Percentiles rank a stretch among this genome's conserved stretches.
These are phyloP conservation scores for Paratinospora sagittata DNA, from an alignment of 164 flowering plant species.

Conservation along the genomic window DNA sequence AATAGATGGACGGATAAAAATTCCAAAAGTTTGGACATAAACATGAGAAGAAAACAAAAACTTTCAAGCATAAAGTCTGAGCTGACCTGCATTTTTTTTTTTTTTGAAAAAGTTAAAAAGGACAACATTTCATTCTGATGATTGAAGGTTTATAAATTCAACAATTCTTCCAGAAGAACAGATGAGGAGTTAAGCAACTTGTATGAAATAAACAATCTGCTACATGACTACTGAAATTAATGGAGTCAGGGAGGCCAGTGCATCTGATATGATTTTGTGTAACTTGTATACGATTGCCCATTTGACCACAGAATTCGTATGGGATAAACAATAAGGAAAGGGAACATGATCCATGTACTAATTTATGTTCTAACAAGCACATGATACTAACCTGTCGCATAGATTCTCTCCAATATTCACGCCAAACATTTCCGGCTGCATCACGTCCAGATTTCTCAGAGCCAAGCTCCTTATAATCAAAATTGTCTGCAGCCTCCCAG, in stretches of 20 bases:
- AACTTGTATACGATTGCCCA: neutral
- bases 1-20: neutral
- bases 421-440: constrained; percentile 88
- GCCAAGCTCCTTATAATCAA: constrained; percentile 87
- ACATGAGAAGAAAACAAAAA: constrained; percentile 2
- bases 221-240: too few species aligned
- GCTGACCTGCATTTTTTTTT: too few species aligned
- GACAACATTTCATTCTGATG: neutral
- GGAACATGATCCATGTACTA: neutral
- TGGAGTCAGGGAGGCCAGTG: too few species aligned
- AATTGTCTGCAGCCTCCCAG: constrained; percentile 91
- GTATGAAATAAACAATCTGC: too few species aligned
- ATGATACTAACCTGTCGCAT: constrained; percentile 68
- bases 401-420: constrained; percentile 87
- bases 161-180: neutral
- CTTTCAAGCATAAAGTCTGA: neutral
- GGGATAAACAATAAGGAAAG: too few species aligned
- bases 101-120: neutral
- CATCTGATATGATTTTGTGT: neutral
- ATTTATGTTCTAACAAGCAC: neutral
- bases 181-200: too few species aligned
- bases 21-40: neutral
- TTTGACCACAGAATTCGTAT: neutral
- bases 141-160: neutral
- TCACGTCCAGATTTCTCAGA: constrained; percentile 97